Base-by-base conservation (phyloP, 2,329 filamentous ascomycete species). In the Thielaviopsis punctulata region DNA sequence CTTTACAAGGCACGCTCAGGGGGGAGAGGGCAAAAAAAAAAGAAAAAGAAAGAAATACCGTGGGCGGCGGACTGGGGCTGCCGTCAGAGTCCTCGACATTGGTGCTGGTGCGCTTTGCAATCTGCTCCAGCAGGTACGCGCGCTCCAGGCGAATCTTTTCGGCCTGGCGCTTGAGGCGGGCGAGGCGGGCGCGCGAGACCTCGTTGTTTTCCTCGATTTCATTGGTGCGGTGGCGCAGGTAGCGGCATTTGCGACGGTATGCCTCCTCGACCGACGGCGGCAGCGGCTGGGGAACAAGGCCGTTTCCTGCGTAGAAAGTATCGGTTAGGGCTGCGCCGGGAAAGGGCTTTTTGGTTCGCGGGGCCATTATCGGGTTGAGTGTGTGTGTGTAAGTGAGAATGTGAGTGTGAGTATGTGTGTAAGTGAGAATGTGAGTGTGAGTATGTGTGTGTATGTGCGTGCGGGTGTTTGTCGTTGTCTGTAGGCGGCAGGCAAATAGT, bases 161-260 rank as follows among this genome's bases (percentile, higher is more conserved):
- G 59, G 95, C 83, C 61, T 86, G 84, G 57, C 89, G 81, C 65
- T 85, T 82, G 56, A 94, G 78, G 47, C 89, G 83, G 41, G 77
- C 73, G 57, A 95, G 84, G 49, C 87, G 84, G 51, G 86, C 71
- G 51, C 86, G 79, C 46, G 86, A 83, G 53, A 84, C 77, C 60
- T 95, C 88, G 65, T 95, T 95, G 62, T 87, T 83, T 55, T 87
- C 81, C 65, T 96, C 89, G 60, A 96, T 86, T 65, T 95, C 89
- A 64, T 82, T 84, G 57, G 92, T 86, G 56, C 92, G 84, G 60
- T 86, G 84, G 69, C 93, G 93, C 21, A 98, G 77, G 60, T 93
- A 85, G 63, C 95, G 87, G 66, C 90, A 96, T 78, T 98, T 96
- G 58, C 86, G 80, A 61, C 92, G 88, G 68, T 96, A 98, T 49